phyloP scores from a whole-genome alignment of 2,329 filamentous ascomycete genomes.

The Botrytis elliptica region DNA sequence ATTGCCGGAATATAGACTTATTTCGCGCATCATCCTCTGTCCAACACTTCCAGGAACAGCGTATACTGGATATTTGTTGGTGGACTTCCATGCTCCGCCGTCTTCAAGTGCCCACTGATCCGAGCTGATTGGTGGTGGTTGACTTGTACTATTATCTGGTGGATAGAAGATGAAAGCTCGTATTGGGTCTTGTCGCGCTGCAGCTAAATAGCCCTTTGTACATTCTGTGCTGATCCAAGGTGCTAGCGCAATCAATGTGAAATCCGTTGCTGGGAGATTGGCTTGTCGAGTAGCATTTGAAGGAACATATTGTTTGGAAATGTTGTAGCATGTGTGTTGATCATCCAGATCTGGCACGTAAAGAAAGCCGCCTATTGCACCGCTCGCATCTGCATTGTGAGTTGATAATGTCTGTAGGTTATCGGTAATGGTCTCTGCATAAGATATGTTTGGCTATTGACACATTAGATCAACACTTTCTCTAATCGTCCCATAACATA shows the following conservation, averaged over 20 bases:
- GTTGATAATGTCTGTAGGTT: constrained; percentile 77
- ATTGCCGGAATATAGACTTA: constrained; percentile 76
- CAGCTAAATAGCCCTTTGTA: constrained; percentile 67
- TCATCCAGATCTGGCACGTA: constrained; percentile 73
- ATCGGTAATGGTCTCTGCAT: constrained; percentile 42
- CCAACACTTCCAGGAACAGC: constrained; percentile 71
- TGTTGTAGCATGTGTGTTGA: constrained; percentile 60
- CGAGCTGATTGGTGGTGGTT: constrained; percentile 65
- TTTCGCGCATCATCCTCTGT: constrained; percentile 64
- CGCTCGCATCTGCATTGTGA: constrained; percentile 58
- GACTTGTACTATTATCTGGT: constrained; percentile 53
- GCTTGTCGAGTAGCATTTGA: constrained; percentile 68
- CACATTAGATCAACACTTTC: neutral
- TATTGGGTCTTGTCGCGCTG: constrained; percentile 57
- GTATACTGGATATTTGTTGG: constrained; percentile 78
- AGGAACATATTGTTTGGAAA: constrained; percentile 67
- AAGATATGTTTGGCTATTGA: constrained; percentile 37
- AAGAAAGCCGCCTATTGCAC: constrained; percentile 72
- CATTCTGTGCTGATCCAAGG: constrained; percentile 81
- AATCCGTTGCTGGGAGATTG: constrained; percentile 68
- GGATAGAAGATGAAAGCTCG: constrained; percentile 64
- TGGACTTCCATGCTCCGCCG: constrained; percentile 65
- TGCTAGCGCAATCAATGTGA: constrained; percentile 76
- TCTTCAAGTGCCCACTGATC: constrained; percentile 70
- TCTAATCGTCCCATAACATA: constrained; percentile 22